Conservation (phyloP, 164 flowering plant species). For the Magnolia kwangsiensis region DNA sequence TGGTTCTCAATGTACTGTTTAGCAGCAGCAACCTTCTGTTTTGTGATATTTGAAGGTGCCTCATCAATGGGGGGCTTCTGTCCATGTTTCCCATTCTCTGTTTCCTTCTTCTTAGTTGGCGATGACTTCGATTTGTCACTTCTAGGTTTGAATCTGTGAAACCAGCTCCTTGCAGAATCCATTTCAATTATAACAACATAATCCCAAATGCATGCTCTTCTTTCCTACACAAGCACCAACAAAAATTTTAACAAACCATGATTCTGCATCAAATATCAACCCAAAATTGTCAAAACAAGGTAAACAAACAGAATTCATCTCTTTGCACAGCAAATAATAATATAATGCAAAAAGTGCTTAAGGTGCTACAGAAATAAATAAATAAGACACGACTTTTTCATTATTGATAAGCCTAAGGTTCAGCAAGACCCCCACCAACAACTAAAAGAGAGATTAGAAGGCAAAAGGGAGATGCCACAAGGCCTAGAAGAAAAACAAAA, state of each 20-base stretch:
- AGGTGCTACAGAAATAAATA: neutral
- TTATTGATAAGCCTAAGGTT: neutral
- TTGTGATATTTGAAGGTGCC: conserved; percentile 32
- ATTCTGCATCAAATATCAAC: conserved; percentile 1
- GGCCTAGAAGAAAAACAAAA: no score
- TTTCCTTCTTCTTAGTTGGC: conserved; percentile 19
- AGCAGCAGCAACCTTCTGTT: conserved; percentile 37
- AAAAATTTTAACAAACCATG: neutral
- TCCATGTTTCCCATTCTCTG: conserved; percentile 20
- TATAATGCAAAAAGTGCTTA: neutral
- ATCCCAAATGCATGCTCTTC: neutral
- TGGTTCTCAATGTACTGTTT: conserved; percentile 38
- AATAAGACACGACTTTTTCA: neutral
- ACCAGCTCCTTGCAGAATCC: conserved; percentile 50
- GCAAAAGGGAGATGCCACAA: no score
- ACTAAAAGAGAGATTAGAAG: no score
- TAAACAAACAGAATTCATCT: neutral
- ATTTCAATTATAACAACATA: conserved; percentile 16
- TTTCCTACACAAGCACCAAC: neutral
- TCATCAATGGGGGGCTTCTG: conserved; percentile 27
- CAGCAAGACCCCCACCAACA: neutral
- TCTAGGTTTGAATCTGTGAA: conserved; percentile 32
- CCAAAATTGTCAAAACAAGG: neutral
- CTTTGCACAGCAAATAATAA: neutral
- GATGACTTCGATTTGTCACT: conserved; percentile 20